phyloP scores from a whole-genome alignment of 2,329 filamentous ascomycete species.

The Sporothrix euskadiensis region DNA sequence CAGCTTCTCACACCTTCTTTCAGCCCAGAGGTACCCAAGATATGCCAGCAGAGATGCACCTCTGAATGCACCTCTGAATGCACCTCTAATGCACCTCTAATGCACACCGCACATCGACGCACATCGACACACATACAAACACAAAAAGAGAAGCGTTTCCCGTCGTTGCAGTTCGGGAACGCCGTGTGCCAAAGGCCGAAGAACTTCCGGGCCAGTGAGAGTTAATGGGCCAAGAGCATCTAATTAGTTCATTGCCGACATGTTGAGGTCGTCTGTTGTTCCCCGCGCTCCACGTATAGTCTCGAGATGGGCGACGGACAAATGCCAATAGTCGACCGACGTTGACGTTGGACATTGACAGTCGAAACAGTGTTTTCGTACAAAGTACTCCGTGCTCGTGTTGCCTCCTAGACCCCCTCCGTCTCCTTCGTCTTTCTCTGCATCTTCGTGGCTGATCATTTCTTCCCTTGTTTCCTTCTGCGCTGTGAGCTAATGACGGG shows the following conservation, averaged over 20 bases:
- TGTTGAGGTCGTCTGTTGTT: not conserved
- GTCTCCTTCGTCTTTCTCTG: not conserved
- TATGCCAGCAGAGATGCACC: not conserved
- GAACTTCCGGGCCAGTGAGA: not conserved
- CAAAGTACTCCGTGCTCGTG: not conserved
- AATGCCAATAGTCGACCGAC: too few species aligned
- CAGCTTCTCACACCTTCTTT: not conserved
- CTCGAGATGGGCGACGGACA: not conserved
- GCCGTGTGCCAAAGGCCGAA: slow-evolving; percentile 18
- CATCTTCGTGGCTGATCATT: not conserved
- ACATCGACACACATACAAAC: not conserved
- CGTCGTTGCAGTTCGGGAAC: slow-evolving; percentile 13
- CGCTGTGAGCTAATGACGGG: not conserved
- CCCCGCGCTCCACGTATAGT: not conserved
- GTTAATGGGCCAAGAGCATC: too few species aligned
- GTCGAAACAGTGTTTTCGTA: too few species aligned
- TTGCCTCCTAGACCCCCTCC: not conserved
- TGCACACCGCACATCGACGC: not conserved
- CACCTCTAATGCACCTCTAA: not conserved
- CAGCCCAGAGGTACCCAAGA: not conserved
- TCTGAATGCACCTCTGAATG: not conserved
- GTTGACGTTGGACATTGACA: not conserved
- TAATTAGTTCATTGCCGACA: not conserved
- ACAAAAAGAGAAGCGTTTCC: not conserved
- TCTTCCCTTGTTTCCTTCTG: not conserved